Evolutionary conservation across 108 stramenopile genomes (phyloP).

Genomic region (Skeletonema potamos): DNA sequence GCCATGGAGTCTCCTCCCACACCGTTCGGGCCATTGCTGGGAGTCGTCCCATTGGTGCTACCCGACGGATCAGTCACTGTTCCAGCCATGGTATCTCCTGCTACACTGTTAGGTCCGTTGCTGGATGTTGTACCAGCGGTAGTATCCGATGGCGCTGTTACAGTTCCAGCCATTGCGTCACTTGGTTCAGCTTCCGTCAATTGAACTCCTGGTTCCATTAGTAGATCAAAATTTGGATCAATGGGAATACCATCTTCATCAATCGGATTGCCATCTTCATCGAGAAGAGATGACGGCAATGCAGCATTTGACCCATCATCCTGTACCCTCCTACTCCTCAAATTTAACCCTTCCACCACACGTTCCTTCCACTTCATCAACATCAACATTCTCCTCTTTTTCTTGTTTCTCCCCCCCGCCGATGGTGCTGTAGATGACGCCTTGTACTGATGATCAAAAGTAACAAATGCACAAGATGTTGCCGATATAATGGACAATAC

Average conservation of each 20-base stretch:
- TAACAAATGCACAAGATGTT: constrained; percentile 23
- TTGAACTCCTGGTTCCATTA: background rate
- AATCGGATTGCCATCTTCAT: background rate
- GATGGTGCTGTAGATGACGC: background rate
- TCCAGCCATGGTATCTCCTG: background rate
- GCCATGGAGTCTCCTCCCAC: background rate
- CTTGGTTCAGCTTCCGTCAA: background rate
- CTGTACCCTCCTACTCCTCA: background rate
- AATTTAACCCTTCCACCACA: background rate
- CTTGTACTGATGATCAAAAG: constrained; percentile 32
- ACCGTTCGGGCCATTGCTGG: background rate
- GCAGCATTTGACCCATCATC: too few species aligned
- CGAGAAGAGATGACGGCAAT: too few species aligned
- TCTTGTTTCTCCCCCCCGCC: background rate
- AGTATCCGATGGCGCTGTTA: background rate
- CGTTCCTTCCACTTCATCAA: background rate
- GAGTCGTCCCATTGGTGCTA: background rate
- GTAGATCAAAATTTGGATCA: background rate
- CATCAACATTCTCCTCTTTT: background rate
- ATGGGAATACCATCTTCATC: background rate
- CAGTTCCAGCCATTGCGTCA: background rate
- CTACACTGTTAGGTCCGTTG: background rate
- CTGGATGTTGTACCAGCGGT: background rate
- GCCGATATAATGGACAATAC: constrained; percentile 24
- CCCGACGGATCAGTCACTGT: background rate